phyloP scores from a whole-genome alignment of 192 early-diverging fungal species.

The Coemansia sp. region DNA sequence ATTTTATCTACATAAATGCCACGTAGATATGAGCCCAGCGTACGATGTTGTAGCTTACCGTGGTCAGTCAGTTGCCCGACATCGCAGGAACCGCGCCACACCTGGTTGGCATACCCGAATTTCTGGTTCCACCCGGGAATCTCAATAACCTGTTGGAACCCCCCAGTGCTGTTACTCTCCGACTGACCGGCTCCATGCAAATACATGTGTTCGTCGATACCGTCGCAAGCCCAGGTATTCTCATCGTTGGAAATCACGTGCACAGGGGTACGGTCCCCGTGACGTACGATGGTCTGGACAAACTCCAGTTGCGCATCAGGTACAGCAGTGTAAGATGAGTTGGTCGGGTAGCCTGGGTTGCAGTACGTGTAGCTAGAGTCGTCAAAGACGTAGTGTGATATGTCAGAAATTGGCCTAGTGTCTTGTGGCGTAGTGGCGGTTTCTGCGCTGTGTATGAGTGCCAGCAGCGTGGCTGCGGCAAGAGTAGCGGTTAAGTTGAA shows the following conservation, averaged over 20 bases:
- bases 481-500: neutral
- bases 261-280: conserved; percentile 59
- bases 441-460: conserved; percentile 3
- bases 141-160: conserved; percentile 38
- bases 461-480: neutral
- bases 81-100: conserved; percentile 56
- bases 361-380: conserved; percentile 44
- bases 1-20: conserved; percentile 58
- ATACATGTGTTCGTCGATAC: conserved; percentile 31
- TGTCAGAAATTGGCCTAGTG: conserved; percentile 12
- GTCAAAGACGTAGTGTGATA: conserved; percentile 18
- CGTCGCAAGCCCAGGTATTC: conserved; percentile 44
- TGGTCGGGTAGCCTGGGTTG: conserved; percentile 31
- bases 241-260: conserved; percentile 38
- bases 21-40: conserved; percentile 49
- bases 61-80: conserved; percentile 63
- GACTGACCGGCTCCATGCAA: conserved; percentile 30
- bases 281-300: conserved; percentile 61
- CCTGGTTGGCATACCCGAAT: conserved; percentile 37
- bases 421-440: neutral
- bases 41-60: conserved; percentile 57
- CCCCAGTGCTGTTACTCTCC: conserved; percentile 38
- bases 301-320: conserved; percentile 55
- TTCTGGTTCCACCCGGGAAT: conserved; percentile 48
- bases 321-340: conserved; percentile 22